Evolutionary conservation across 805 yeast genomes (phyloP).

Genomic region (Pichia thaimueangensis): DNA sequence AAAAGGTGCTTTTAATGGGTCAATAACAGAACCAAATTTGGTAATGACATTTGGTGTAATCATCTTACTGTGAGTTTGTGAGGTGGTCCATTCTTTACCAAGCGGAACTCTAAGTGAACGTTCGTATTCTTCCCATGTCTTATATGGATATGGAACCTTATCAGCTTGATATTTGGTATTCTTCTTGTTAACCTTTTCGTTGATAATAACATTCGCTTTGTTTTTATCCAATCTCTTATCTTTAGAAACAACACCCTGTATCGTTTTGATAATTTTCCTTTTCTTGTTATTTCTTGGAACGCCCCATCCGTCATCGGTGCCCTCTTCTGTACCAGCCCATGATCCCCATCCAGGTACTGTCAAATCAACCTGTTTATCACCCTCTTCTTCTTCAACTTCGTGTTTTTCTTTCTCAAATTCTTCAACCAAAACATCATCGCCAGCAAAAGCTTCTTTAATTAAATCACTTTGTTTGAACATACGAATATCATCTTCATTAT

Average conservation of each 20-base stretch:
- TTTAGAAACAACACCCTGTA: conserved; percentile 67
- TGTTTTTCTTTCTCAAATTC: conserved; percentile 78
- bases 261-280: conserved; percentile 59
- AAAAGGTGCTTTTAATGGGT: conserved; percentile 86
- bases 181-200: conserved; percentile 81
- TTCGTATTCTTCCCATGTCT: conserved; percentile 90
- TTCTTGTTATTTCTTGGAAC: conserved; percentile 38
- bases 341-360: conserved; percentile 97
- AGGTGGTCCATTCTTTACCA: conserved; percentile 94
- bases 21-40: conserved; percentile 84
- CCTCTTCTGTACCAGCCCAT: conserved; percentile 72
- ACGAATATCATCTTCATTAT: conserved; percentile 35
- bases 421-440: conserved; percentile 76
- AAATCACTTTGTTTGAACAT: conserved; percentile 76
- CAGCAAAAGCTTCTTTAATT: conserved; percentile 91
- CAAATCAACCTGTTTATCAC: conserved; percentile 70
- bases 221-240: conserved; percentile 75
- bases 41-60: conserved; percentile 85
- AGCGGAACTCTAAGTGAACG: conserved; percentile 91
- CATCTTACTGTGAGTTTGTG: conserved; percentile 76
- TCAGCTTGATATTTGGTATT: conserved; percentile 78
- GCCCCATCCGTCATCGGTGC: conserved; percentile 14
- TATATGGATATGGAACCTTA: conserved; percentile 93
- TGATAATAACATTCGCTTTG: conserved; percentile 77
- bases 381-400: conserved; percentile 65